A percentile compares a stretch with the other conserved stretches of the same genome.
These are phyloP conservation scores for Backusella australiensis DNA, from an alignment of 192 early-diverging fungal species.

Conservation along the genomic window DNA sequence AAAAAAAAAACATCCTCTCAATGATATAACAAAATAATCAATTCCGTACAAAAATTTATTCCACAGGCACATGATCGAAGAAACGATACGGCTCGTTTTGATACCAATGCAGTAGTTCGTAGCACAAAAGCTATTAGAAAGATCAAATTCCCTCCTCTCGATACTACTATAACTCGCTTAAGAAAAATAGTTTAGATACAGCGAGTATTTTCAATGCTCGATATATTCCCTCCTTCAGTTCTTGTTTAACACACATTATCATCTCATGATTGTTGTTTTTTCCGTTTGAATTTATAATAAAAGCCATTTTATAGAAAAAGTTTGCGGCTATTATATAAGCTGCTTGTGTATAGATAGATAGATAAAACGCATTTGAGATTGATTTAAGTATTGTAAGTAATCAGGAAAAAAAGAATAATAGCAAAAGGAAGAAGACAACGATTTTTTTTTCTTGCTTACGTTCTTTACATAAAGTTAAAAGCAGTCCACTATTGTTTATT, in stretches of 20 bases:
- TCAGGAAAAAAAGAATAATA: no score
- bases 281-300: background rate
- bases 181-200: background rate
- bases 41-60: background rate
- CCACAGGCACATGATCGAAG: background rate
- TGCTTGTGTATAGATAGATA: no score
- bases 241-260: background rate
- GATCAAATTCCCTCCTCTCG: background rate
- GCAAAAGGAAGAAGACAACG: no score
- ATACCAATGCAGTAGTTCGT: background rate
- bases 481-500: no score
- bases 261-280: background rate
- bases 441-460: no score
- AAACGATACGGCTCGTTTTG: background rate
- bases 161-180: background rate
- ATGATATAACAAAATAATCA: background rate
- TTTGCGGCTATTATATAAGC: no score
- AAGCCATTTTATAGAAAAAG: background rate
- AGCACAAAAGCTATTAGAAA: conserved; percentile 12
- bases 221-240: background rate
- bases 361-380: no score
- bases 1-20: background rate
- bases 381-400: no score
- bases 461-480: no score
- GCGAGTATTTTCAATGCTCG: background rate